These are phyloP conservation scores for Potentilla sterilis DNA, from an alignment of 306 rosid species.

Conservation along the genomic window DNA sequence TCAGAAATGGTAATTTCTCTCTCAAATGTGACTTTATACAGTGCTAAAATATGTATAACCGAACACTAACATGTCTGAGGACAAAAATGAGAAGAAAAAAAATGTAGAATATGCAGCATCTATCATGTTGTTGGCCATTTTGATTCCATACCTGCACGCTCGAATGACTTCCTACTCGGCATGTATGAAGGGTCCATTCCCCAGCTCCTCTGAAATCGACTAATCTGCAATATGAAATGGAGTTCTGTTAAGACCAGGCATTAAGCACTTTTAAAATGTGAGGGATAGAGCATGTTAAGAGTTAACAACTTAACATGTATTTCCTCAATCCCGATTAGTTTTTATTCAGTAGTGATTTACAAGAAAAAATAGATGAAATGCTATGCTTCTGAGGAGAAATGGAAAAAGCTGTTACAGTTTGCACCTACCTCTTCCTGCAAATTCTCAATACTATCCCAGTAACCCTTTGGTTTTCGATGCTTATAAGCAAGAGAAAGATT, in stretches of 20 bases:
- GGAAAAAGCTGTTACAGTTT: background rate
- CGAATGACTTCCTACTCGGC: conserved; percentile 97
- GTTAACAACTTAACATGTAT: background rate
- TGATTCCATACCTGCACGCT: conserved; percentile 71
- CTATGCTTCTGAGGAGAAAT: background rate
- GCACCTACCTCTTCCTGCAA: conserved; percentile 60
- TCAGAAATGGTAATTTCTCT: background rate
- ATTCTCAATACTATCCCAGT: conserved; percentile 79
- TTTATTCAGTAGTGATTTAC: background rate
- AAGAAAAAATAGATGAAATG: background rate
- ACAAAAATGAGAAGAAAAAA: background rate
- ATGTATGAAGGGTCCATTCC: conserved; percentile 86
- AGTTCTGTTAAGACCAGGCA: conserved; percentile 8
- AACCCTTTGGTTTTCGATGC: conserved; percentile 88
- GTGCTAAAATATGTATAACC: background rate
- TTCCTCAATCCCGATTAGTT: background rate
- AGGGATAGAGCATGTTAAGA: background rate
- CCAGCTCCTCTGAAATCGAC: conserved; percentile 82
- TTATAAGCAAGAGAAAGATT: conserved; percentile 84
- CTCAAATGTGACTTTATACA: background rate
- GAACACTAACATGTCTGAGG: background rate
- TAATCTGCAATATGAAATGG: conserved; percentile 50
- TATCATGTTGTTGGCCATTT: background rate
- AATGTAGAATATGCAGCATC: background rate
- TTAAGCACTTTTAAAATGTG: background rate